Conservation (phyloP, 306 rosid genomes). For the Alnus glutinosa region DNA sequence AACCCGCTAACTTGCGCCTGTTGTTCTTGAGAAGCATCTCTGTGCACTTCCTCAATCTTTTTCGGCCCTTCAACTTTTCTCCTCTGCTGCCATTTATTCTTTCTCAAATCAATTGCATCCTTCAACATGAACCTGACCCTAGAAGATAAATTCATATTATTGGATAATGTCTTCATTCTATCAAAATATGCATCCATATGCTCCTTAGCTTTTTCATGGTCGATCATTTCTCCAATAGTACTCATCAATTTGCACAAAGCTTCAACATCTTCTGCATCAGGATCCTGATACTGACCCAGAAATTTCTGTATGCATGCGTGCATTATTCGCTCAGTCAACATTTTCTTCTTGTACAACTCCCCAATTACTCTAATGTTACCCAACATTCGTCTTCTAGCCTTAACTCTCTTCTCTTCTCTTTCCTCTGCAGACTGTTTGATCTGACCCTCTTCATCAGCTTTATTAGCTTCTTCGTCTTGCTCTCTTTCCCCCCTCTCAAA, state of each 20-base stretch:
- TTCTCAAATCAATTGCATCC: conserved; percentile 85
- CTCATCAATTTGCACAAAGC: conserved; percentile 79
- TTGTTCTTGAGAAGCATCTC: conserved; percentile 96
- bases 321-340: conserved; percentile 98
- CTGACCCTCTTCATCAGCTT: conserved; percentile 79
- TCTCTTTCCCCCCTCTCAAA: conserved; percentile 98
- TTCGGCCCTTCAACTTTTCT: conserved; percentile 97
- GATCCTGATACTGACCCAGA: conserved; percentile 74
- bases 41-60: conserved; percentile 96
- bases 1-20: conserved; percentile 48
- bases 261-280: conserved; percentile 64
- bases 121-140: conserved; percentile 95
- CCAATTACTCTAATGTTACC: conserved; percentile 97
- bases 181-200: conserved; percentile 86
- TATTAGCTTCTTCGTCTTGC: conserved; percentile 45
- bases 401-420: conserved; percentile 73
- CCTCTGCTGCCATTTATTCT: conserved; percentile 89
- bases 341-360: conserved; percentile 86
- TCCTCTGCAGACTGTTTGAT: conserved; percentile 65
- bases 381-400: conserved; percentile 92
- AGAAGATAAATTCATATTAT: conserved; percentile 79
- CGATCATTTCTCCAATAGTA: conserved; percentile 95
- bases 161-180: conserved; percentile 59
- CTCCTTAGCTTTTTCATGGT: conserved; percentile 84
- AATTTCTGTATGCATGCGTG: conserved; percentile 81